Percentiles rank a stretch among this genome's conserved stretches.
Evolutionary conservation across 441 rosid genomes (phyloP).

Genomic region (Populus tomentosa): DNA sequence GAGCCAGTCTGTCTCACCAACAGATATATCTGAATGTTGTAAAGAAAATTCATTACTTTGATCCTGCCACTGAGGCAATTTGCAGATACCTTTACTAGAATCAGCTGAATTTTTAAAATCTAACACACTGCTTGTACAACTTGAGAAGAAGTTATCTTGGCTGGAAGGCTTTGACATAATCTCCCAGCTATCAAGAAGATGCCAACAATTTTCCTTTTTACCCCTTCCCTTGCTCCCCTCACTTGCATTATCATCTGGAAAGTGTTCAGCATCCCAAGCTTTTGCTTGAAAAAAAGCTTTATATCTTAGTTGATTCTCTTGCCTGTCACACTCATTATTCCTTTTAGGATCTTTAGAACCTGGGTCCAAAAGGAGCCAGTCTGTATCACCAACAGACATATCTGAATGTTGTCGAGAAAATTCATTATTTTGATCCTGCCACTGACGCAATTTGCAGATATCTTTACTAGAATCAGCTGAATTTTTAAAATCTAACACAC

Average conservation of each 20-base stretch:
- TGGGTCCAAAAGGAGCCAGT: slow-evolving; percentile 19
- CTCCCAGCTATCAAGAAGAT: slow-evolving; percentile 29
- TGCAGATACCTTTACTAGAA: slow-evolving; percentile 17
- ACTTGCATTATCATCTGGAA: slow-evolving; percentile 23
- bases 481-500: slow-evolving; percentile 19
- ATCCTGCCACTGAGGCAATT: slow-evolving; percentile 19
- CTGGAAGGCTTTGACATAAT: slow-evolving; percentile 23
- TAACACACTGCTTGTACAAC: slow-evolving; percentile 12
- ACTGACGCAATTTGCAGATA: slow-evolving; percentile 18
- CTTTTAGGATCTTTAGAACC: slow-evolving; percentile 17
- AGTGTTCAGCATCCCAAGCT: slow-evolving; percentile 36
- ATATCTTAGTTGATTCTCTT: slow-evolving; percentile 24
- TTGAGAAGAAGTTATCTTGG: slow-evolving; percentile 21
- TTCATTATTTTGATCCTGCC: slow-evolving; percentile 18
- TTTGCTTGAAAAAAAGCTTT: slow-evolving; percentile 20
- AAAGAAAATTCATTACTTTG: slow-evolving; percentile 18
- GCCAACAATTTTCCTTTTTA: slow-evolving; percentile 25
- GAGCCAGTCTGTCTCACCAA: slow-evolving; percentile 24
- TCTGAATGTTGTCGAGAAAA: slow-evolving; percentile 18
- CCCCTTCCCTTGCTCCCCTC: slow-evolving; percentile 32
- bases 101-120: slow-evolving; percentile 21
- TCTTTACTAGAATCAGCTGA: slow-evolving; percentile 20
- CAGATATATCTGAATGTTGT: slow-evolving; percentile 15
- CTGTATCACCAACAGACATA: slow-evolving; percentile 17
- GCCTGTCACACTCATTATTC: slow-evolving; percentile 18